These are phyloP conservation scores for Vitellaria paradoxa DNA, from an alignment of 179 eudicot genomes.

Conservation along the genomic window DNA sequence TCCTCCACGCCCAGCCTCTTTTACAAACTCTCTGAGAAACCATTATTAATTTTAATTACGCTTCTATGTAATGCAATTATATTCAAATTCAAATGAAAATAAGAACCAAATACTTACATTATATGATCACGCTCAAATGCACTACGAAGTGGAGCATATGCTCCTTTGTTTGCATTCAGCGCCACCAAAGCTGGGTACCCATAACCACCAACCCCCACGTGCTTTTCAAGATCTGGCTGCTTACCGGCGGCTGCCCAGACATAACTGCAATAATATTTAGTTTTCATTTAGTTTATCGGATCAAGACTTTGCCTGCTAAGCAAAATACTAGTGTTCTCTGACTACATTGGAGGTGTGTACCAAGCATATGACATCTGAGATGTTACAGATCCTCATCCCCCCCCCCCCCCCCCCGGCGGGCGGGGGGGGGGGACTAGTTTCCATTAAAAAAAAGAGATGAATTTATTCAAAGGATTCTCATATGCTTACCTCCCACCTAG, in stretches of 20 bases:
- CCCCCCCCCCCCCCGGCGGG: too few species aligned
- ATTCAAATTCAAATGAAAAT: neutral
- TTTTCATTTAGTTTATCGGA: neutral
- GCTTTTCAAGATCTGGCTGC: constrained; percentile 88
- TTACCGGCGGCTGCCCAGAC: constrained; percentile 96
- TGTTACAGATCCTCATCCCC: too few species aligned
- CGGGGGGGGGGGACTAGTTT: too few species aligned
- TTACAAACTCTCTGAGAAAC: constrained; percentile 76
- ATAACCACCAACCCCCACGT: constrained; percentile 95
- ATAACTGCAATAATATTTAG: constrained; percentile 54
- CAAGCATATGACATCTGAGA: neutral
- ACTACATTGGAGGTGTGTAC: neutral
- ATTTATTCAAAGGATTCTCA: neutral
- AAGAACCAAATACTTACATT: constrained; percentile 49
- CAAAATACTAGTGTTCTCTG: neutral
- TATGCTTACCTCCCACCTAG: constrained; percentile 62
- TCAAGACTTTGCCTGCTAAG: neutral
- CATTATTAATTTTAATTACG: constrained; percentile 8
- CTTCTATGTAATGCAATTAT: neutral
- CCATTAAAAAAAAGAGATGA: neutral
- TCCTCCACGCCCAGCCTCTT: constrained; percentile 87
- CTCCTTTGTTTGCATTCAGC: constrained; percentile 78
- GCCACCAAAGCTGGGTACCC: constrained; percentile 99
- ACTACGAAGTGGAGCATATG: constrained; percentile 84
- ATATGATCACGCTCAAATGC: constrained; percentile 86